These are phyloP conservation scores for Erythrophleum fordii DNA, from an alignment of 306 rosid genomes.

Conservation along the genomic window DNA sequence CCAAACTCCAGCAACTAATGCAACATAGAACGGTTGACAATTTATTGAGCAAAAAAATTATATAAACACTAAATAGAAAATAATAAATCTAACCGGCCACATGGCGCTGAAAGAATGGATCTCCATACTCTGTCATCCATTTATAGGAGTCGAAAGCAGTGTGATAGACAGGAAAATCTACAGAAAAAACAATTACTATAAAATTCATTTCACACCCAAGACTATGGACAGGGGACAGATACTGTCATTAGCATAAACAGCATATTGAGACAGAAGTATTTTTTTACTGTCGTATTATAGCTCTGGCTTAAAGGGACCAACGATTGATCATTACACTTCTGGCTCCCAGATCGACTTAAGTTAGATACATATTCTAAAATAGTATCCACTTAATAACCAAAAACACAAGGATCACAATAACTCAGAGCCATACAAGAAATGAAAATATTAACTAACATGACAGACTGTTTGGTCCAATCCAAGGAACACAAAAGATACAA, in stretches of 20 bases:
- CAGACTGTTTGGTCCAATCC: neutral
- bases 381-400: neutral
- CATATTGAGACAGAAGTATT: neutral
- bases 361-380: neutral
- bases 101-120: constrained; percentile 90
- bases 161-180: constrained; percentile 95
- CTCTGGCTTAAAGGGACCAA: neutral
- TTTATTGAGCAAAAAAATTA: neutral
- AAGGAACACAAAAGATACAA: neutral
- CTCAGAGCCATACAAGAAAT: constrained; percentile 1
- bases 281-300: neutral
- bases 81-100: constrained; percentile 67
- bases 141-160: constrained; percentile 88
- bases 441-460: neutral
- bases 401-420: neutral
- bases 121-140: constrained; percentile 90
- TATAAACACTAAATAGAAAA: neutral
- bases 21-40: constrained; percentile 27
- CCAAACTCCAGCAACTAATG: constrained; percentile 85
- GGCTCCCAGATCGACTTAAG: neutral
- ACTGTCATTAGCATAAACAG: neutral
- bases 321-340: constrained; percentile 3
- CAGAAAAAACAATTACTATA: constrained; percentile 16
- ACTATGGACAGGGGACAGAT: neutral
- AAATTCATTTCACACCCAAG: neutral